Conservation (phyloP, 768 basidiomycete genomes). For the Mycena galericulata region DNA sequence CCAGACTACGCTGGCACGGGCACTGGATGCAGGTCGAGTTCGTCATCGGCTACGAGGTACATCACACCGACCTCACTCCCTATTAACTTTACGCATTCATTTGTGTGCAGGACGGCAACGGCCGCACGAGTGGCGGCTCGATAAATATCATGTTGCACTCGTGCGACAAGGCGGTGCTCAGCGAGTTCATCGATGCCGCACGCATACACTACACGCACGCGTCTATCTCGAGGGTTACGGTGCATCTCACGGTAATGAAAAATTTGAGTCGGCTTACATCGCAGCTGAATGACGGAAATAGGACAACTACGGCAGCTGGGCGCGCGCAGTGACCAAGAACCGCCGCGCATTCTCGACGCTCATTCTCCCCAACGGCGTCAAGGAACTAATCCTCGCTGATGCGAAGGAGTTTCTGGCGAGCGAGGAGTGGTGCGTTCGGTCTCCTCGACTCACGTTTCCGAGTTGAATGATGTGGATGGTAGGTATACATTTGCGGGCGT, state of each 20-base stretch:
- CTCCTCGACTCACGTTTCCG: too few relatives aligned
- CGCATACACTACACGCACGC: background rate
- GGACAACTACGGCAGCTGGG: slow-evolving; percentile 11
- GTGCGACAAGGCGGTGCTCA: slow-evolving; percentile 12
- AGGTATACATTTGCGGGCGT: slow-evolving; percentile 33
- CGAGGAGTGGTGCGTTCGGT: slow-evolving; percentile 33
- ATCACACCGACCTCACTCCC: too few relatives aligned
- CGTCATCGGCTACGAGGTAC: too few relatives aligned
- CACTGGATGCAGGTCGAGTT: too few relatives aligned
- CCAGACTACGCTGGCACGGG: too few relatives aligned
- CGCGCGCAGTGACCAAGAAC: slow-evolving; percentile 21
- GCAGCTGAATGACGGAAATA: too few relatives aligned
- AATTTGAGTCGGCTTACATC: background rate
- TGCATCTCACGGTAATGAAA: slow-evolving; percentile 29
- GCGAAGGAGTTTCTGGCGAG: slow-evolving; percentile 30
- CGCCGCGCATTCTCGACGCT: slow-evolving; percentile 28
- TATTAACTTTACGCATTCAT: too few relatives aligned
- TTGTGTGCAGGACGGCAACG: too few relatives aligned
- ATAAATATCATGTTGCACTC: slow-evolving; percentile 26
- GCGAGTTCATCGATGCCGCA: slow-evolving; percentile 21
- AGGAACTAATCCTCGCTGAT: slow-evolving; percentile 29
- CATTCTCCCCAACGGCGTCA: slow-evolving; percentile 27
- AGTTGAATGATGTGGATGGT: too few relatives aligned
- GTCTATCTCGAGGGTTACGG: slow-evolving; percentile 5
- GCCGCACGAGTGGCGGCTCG: slow-evolving; percentile 3